A percentile compares a stretch with the other conserved stretches of the same genome.
Conservation (phyloP, 257 asterid species). For the Primulina tabacum region DNA sequence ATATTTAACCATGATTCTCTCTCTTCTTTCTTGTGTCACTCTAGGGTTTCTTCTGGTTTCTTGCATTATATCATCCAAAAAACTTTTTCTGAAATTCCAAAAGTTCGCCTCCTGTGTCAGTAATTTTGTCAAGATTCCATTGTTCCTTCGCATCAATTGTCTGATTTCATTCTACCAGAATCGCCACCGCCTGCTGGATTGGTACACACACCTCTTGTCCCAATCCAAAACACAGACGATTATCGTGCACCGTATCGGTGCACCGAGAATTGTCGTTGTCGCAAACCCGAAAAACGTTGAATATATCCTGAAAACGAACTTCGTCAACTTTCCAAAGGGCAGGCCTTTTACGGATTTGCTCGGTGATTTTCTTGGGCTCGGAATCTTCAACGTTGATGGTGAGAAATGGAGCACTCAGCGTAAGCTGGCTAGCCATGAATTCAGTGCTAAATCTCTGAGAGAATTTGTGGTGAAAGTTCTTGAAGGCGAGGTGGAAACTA, state of each 20-base stretch:
- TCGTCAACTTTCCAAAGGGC: slow-evolving; percentile 60
- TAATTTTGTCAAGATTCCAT: neutral
- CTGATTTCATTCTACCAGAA: slow-evolving; percentile 59
- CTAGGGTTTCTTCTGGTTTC: slow-evolving; percentile 18
- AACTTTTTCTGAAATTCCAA: slow-evolving; percentile 5
- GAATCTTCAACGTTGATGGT: slow-evolving; percentile 65
- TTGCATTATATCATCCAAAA: neutral
- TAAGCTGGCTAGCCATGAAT: slow-evolving; percentile 60
- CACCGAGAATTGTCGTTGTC: slow-evolving; percentile 43
- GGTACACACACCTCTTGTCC: slow-evolving; percentile 64
- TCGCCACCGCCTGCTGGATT: slow-evolving; percentile 46
- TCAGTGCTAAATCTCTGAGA: slow-evolving; percentile 40
- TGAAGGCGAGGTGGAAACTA: slow-evolving; percentile 30
- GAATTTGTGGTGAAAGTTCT: slow-evolving; percentile 43
- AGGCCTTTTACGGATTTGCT: slow-evolving; percentile 43
- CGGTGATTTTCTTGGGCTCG: slow-evolving; percentile 60
- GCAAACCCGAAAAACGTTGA: slow-evolving; percentile 55
- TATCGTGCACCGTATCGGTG: slow-evolving; percentile 52
- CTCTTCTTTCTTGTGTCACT: neutral
- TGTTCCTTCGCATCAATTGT: slow-evolving; percentile 35
- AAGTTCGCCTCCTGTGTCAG: slow-evolving; percentile 1
- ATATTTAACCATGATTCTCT: neutral
- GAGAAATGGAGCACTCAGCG: slow-evolving; percentile 58
- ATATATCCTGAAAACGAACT: slow-evolving; percentile 50
- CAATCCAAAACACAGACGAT: slow-evolving; percentile 44